Conservation (phyloP, 2,329 filamentous ascomycete genomes). For the Capronia coronata region DNA sequence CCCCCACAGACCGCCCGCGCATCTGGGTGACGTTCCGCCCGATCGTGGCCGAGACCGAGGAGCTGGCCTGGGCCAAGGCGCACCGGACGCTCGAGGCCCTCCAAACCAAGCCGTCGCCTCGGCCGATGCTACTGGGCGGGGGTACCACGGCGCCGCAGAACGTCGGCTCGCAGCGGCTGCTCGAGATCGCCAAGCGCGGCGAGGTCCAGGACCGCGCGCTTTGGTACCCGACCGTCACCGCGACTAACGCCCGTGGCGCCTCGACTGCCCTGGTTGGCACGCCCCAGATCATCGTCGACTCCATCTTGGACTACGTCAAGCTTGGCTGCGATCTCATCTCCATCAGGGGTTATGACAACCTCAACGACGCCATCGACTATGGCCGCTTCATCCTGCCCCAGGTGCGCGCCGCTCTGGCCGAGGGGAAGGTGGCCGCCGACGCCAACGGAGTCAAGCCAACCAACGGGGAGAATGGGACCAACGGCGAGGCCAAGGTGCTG, state of each 20-base stretch:
- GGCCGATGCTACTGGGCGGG: conserved; percentile 30
- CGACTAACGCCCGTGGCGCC: conserved; percentile 54
- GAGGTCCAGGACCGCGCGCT: conserved; percentile 55
- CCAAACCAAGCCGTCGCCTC: conserved; percentile 36
- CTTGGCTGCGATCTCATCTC: conserved; percentile 53
- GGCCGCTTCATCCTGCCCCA: conserved; percentile 50
- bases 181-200: conserved; percentile 49
- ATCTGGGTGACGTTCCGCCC: conserved; percentile 62
- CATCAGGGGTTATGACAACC: conserved; percentile 56
- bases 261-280: conserved; percentile 55
- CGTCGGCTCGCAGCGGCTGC: conserved; percentile 52
- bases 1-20: conserved; percentile 44
- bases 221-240: conserved; percentile 59
- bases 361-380: conserved; percentile 56
- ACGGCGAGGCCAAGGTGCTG: no score
- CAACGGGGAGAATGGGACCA: no score
- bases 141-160: conserved; percentile 47
- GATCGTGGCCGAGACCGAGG: conserved; percentile 56
- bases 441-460: conserved; percentile 4
- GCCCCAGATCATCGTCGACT: conserved; percentile 48
- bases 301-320: conserved; percentile 53
- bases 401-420: conserved; percentile 39
- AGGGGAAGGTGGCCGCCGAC: conserved; percentile 25
- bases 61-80: conserved; percentile 57
- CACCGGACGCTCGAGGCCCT: conserved; percentile 50